Evolutionary conservation across 495 filamentous ascomycete genomes (phyloP).

Genomic region (Tetracladium setigerum): DNA sequence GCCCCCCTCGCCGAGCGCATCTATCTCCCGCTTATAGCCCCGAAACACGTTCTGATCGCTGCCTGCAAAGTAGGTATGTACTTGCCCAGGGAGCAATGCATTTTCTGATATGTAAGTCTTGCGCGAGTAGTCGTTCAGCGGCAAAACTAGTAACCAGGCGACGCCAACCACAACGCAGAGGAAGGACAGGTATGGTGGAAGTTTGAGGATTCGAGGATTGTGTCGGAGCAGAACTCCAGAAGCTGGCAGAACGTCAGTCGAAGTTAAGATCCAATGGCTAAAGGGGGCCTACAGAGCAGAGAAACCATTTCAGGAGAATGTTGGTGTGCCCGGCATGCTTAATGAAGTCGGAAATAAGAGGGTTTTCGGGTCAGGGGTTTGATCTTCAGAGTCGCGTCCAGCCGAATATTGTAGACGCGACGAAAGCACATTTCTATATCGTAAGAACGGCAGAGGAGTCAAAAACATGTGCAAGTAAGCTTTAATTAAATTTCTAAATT

Average conservation of each 20-base stretch:
- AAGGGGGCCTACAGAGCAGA: constrained; percentile 14
- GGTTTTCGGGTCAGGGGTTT: too few species aligned
- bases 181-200: constrained; percentile 76
- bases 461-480: too few species aligned
- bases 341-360: background rate
- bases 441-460: too few species aligned
- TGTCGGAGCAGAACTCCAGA: constrained; percentile 46
- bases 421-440: too few species aligned
- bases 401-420: too few species aligned
- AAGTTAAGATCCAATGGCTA: background rate
- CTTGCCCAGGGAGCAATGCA: constrained; percentile 89
- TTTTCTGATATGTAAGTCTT: constrained; percentile 97
- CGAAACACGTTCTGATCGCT: constrained; percentile 94
- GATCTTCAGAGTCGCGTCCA: too few species aligned
- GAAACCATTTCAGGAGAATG: constrained; percentile 14
- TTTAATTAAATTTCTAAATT: too few species aligned
- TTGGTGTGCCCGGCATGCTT: constrained; percentile 3
- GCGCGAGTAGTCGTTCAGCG: constrained; percentile 85
- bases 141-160: constrained; percentile 89
- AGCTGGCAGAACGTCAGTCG: constrained; percentile 27
- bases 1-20: constrained; percentile 42
- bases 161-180: constrained; percentile 84
- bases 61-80: constrained; percentile 94
- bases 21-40: constrained; percentile 81
- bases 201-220: constrained; percentile 61